Evolutionary conservation across 768 basidiomycete species (phyloP), one percentile per base, ranked within the genome.

Genomic region (Rhodotorula graminis): DNA sequence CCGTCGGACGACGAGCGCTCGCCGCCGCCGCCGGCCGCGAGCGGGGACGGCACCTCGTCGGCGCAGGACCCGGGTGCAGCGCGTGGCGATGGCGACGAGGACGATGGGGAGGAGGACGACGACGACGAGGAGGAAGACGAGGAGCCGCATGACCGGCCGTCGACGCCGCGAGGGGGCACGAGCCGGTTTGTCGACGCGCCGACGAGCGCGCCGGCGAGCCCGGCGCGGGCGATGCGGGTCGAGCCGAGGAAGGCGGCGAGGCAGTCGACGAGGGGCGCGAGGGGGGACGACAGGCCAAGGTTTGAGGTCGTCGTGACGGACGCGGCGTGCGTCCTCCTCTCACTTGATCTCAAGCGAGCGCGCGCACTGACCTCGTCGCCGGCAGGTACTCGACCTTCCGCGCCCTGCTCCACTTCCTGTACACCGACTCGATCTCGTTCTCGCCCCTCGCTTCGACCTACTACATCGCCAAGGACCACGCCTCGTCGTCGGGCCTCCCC

Each of bases 401-500:
- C 72, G 80, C 81, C 9, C 77, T 84, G 0, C 68, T 83, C 3
- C 81, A 81, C 76, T 84, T 80, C 75, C 78, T 84, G 33, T 84
- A 84, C 75, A 83, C 82, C 68, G 82, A 84, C 72, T 42, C 56
- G 40, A 81, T 80, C 67, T 77, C 78, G 53, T 83, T 83, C 68
- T 79, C 82, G 1, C 83, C 83, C 1, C 80, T 84, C 40, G 74
- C 82, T 2, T 83, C 82, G 14, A 75, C 74, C 37, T 80, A 76
- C 72, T 67, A 74, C 58, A 66, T 65, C 37, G 78, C 77, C 0
- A 71, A 72, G 25, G 77, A 73, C 55, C 49, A 46, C 33, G 57
- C 75, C 1, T 44, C 56, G 2, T 1, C 29, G 2, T 2, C 0
- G 40, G 37, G 19, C 23, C 33, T 21, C 2, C 64, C 65, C 62